phyloP scores from a whole-genome alignment of 2,329 filamentous ascomycete species.

The Alternaria sp. region DNA sequence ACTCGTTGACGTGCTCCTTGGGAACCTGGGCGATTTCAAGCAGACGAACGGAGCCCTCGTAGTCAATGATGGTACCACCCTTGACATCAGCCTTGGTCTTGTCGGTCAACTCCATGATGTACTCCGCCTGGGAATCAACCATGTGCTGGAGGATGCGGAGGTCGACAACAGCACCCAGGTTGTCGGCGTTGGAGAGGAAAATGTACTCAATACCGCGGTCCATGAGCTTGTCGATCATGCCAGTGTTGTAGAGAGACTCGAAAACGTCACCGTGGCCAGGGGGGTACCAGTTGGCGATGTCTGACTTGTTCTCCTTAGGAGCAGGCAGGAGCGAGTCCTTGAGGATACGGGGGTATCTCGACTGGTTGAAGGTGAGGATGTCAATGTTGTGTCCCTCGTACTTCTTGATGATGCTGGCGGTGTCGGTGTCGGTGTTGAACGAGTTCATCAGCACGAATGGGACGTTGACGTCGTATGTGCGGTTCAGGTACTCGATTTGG shows the following conservation, averaged over 20 bases:
- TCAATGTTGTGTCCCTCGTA: conserved; percentile 99
- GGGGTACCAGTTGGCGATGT: conserved; percentile 97
- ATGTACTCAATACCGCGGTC: conserved; percentile 96
- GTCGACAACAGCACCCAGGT: conserved; percentile 96
- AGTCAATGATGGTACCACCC: conserved; percentile 99
- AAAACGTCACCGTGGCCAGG: conserved; percentile 99
- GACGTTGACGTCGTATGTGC: conserved; percentile 95
- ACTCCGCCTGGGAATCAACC: conserved; percentile 95
- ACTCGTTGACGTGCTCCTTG: conserved; percentile 99
- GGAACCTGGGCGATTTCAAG: conserved; percentile 99
- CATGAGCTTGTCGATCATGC: conserved; percentile 94
- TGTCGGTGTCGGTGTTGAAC: conserved; percentile 99
- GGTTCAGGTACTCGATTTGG: conserved; percentile 99
- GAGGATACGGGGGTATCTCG: conserved; percentile 94
- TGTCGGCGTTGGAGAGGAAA: conserved; percentile 99
- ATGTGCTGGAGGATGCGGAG: conserved; percentile 99
- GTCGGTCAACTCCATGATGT: conserved; percentile 99
- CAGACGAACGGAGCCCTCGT: conserved; percentile 94
- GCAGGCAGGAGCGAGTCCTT: conserved; percentile 98
- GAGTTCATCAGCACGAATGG: conserved; percentile 99
- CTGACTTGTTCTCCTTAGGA: conserved; percentile 85
- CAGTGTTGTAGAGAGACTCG: conserved; percentile 99
- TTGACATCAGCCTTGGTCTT: conserved; percentile 99
- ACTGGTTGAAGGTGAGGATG: conserved; percentile 99
- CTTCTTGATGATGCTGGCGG: conserved; percentile 99